Percentiles rank a stretch among this genome's conserved stretches.
These are phyloP conservation scores for Paracoccidioides brasiliensis DNA, from an alignment of 2,329 filamentous ascomycete genomes.

Conservation along the genomic window DNA sequence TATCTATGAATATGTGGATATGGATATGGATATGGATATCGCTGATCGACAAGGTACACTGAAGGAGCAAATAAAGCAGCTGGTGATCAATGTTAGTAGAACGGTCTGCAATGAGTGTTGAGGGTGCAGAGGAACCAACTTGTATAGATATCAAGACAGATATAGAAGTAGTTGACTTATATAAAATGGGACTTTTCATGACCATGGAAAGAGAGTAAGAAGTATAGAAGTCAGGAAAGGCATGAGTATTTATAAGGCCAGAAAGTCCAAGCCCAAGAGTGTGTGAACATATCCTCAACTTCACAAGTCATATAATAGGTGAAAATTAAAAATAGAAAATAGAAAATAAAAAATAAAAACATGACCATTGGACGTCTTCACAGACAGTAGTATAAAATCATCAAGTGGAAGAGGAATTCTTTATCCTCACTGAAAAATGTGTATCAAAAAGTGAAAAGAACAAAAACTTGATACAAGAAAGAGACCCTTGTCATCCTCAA, in stretches of 20 bases:
- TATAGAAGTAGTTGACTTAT: not conserved
- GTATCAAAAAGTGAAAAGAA: not conserved
- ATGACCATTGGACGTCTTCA: not conserved
- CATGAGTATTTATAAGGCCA: not conserved
- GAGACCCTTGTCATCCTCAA: not conserved
- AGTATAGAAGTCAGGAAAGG: not conserved
- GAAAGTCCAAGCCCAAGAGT: not conserved
- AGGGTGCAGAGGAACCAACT: not conserved
- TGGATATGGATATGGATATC: not conserved
- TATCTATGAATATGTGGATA: not conserved
- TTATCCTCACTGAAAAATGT: not conserved
- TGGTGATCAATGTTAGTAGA: not conserved
- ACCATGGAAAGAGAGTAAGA: not conserved
- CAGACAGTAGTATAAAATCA: not conserved
- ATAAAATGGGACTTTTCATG: not conserved
- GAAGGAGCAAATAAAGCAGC: not conserved
- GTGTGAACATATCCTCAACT: not conserved
- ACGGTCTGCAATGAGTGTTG: not conserved
- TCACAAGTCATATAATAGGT: not conserved
- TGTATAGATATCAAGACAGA: not conserved
- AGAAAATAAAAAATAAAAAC: not conserved
- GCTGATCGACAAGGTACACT: not conserved
- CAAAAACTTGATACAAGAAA: constrained; percentile 1
- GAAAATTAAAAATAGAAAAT: not conserved
- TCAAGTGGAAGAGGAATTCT: not conserved